Conservation (phyloP, 495 filamentous ascomycete species). For the Penicillium alfredii region DNA sequence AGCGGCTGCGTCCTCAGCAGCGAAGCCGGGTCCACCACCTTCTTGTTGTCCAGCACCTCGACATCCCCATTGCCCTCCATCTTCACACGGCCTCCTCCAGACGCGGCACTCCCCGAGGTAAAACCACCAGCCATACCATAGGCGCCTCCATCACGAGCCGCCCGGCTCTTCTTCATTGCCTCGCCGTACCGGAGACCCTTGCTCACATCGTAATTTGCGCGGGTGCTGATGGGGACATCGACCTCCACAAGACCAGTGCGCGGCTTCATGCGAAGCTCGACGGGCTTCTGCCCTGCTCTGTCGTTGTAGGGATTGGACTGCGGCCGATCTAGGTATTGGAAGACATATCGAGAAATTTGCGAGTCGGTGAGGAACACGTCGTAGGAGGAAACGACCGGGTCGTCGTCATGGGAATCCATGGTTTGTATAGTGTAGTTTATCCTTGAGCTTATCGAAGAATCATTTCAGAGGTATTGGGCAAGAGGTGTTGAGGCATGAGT, state of each 20-base stretch:
- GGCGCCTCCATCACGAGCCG: conserved; percentile 51
- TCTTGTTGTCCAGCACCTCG: conserved; percentile 33
- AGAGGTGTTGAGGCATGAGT: too few species aligned
- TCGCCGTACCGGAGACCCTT: conserved; percentile 64
- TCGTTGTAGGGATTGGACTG: conserved; percentile 51
- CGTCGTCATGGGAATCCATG: conserved; percentile 33
- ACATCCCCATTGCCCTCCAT: conserved; percentile 31
- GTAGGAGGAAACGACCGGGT: conserved; percentile 55
- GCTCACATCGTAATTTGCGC: conserved; percentile 55
- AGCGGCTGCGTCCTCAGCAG: conserved; percentile 45
- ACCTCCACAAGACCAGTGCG: conserved; percentile 65
- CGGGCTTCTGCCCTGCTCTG: conserved; percentile 46
- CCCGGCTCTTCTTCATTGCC: conserved; percentile 51
- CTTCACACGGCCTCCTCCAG: conserved; percentile 31
- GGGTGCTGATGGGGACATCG: conserved; percentile 61
- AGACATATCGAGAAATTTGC: conserved; percentile 49
- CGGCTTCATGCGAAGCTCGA: conserved; percentile 60
- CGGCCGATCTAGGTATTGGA: conserved; percentile 60
- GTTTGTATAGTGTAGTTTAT: too few species aligned
- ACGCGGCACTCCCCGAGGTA: conserved; percentile 32
- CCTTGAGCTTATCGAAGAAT: too few species aligned
- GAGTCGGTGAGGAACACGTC: conserved; percentile 56
- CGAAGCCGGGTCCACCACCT: conserved; percentile 28
- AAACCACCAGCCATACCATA: conserved; percentile 56
- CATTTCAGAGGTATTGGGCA: too few species aligned